Base-by-base conservation (phyloP, 139 green algal genomes). In the Micractinium sp. region DNA sequence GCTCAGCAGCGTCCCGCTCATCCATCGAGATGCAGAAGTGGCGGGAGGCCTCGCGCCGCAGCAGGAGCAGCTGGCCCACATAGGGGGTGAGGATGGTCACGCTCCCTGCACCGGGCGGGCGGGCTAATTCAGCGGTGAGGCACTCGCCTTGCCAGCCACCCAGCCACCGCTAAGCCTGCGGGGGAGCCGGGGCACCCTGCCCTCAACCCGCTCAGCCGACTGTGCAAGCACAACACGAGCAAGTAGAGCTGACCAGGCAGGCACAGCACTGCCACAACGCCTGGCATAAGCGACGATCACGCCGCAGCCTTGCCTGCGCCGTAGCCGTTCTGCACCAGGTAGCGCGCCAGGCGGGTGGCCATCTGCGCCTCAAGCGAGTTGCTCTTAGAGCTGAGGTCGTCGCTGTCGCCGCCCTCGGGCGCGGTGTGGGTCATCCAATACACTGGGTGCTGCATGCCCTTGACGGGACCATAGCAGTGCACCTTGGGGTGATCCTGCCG, bases 61-160 rank as follows among this genome's bases (percentile, higher is more conserved):
- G 19, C 25, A 25, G 27, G 23, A 29, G 23, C 83, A 87, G 98
- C 94, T 99, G 97, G 16, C 97, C 97, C 85, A 98, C 97, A 94
- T 99, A 99, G 29, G 97, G 99, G 35, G 97, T 98, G 25, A 99
- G 93, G 76, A 99, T 96, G 78, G 94, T 95, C 85, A 99, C 99
- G 5, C 39, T 60, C 36, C 39, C 77, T 82, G 74, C 74, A 80
- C 31, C 15, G 39, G 33, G 74, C 9, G 29, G 31, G 71, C 14
- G 71, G 71, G 71, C 20, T 14, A 3, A 12, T 27, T 12, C 63
- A 71, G 2, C 14, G 20, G 20, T 31, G 2, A 71, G 63, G 60
- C 60, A 67, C 60, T 67, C 60, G 60, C 60, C 60, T 23, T n/a
- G n/a, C n/a, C n/a, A n/a, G 22, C 27, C 73, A 41, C 73, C 35